Evolutionary conservation across 2,329 filamentous ascomycete genomes (phyloP), one percentile per base, ranked within the genome.

Genomic region (Fusarium sp.): DNA sequence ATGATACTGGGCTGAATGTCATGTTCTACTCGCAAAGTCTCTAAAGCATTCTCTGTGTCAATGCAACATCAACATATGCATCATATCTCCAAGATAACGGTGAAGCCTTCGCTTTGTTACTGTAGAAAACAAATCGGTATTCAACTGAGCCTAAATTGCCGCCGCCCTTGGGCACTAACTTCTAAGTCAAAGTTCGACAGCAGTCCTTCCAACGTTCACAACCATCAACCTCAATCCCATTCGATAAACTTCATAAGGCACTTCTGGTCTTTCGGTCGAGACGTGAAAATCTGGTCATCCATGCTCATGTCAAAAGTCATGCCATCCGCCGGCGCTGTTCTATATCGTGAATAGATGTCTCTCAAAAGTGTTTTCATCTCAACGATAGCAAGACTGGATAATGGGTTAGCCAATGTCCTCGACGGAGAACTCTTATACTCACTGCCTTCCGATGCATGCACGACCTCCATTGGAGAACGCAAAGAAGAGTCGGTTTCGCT

Each of bases 261-360:
- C 11, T 54, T 63, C 39, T 74, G 72, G 28, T 64, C 72, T 18
- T 75, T 75, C 12, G 73, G 73, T 11, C 73, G 53, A 13, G 72
- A 58, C 7, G 73, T 75, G 10, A 75, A 70, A 10, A 75, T 57
- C 38, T 75, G 73, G 22, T 75, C 72, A 39, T 74, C 72, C 64
- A 75, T 66, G 9, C 44, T 53, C 73, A 75, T 75, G 3, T 66
- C 55, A 4, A 51, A 63, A 20, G 9, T 26, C 65, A 75, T 68
- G 1, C 41, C 41, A 15, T 51, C 36, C 1, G 63, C 69, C 1
- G 72, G 69, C 0, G 17, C 28, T 8, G 73, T 75, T 20, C 32
- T 48, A 15, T 60, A 66, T 22, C 18, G 38, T 1, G 54, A 63
- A 24, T 75, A 75, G 18, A 75, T 60, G 11, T 65, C 72, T 5